Evolutionary conservation across 257 asterid genomes (phyloP), one percentile per base, ranked within the genome.

Genomic region (Avicennia marina): DNA sequence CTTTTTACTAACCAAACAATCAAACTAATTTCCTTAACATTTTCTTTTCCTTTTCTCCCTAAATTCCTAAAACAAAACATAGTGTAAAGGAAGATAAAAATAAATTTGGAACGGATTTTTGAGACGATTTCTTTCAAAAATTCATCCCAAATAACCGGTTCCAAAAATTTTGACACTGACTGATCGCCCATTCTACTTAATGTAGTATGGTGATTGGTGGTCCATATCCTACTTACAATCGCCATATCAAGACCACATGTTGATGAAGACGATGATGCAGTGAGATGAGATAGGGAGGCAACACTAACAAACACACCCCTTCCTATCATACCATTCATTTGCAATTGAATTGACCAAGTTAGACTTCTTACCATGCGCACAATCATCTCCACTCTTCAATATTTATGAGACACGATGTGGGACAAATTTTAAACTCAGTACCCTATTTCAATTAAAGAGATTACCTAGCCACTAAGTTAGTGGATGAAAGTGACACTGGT

Each of bases 231-330:
- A 24, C 12, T 17, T 20, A n/a, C 1, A 22, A 43, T 22, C 22
- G 33, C 38, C 25, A 29, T 41, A 46, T 33, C 34, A 64, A 29
- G 72, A 57, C 69, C 72, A 67, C 43, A 31, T 48, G 39, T 66
- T 46, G 9, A 53, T 64, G n/a, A n/a, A n/a, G n/a, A n/a, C n/a
- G n/a, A n/a, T n/a, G n/a, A n/a, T n/a, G n/a, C n/a, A n/a, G n/a
- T n/a, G n/a, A n/a, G n/a, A n/a, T n/a, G n/a, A n/a, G n/a, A 60
- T 44, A 40, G 32, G 44, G 44, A 19, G 26, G 57, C 47, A 21
- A 47, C 12, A 20, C 8, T 39, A 13, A 10, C 12, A 25, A n/a
- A n/a, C 29, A 55, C 51, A 22, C 50, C 33, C 9, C 2, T 16
- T 6, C 36, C 41, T 25, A 41, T 26, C 34, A 29, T n/a, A 22